Percentiles rank a stretch among this genome's conserved stretches.
phyloP scores from a whole-genome alignment of 2,329 filamentous ascomycete genomes.

The Pseudodiploospora longispora region DNA sequence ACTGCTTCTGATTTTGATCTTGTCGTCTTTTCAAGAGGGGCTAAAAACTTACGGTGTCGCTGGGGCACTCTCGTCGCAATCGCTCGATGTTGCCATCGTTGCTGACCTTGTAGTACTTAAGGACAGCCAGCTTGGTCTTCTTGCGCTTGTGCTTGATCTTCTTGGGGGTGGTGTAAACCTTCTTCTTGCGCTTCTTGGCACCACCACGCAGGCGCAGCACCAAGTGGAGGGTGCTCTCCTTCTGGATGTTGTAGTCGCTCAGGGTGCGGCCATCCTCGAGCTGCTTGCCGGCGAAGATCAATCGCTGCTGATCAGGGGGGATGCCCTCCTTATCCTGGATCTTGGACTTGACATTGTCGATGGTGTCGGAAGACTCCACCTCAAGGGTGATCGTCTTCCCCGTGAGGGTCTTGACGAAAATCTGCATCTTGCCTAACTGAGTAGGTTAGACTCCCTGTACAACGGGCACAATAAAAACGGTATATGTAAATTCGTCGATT shows the following conservation, averaged over 20 bases:
- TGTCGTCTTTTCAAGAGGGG: no score
- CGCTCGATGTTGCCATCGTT: slow-evolving; percentile 99
- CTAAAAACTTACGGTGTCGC: slow-evolving; percentile 62
- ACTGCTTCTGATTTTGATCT: no score
- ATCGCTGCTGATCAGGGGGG: slow-evolving; percentile 95
- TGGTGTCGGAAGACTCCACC: slow-evolving; percentile 99
- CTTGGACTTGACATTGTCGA: slow-evolving; percentile 99
- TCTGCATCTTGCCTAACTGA: slow-evolving; percentile 61
- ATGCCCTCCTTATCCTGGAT: slow-evolving; percentile 99
- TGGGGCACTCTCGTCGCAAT: slow-evolving; percentile 93
- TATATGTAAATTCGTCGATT: background rate
- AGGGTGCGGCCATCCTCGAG: slow-evolving; percentile 98
- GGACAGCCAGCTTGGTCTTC: slow-evolving; percentile 99
- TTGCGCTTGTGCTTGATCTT: slow-evolving; percentile 99
- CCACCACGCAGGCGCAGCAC: slow-evolving; percentile 97
- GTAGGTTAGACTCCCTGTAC: slow-evolving; percentile 30
- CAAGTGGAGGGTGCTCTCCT: slow-evolving; percentile 97
- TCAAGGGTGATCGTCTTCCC: slow-evolving; percentile 99
- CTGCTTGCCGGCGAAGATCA: slow-evolving; percentile 99
- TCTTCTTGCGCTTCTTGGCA: slow-evolving; percentile 99
- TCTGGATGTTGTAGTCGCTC: slow-evolving; percentile 99
- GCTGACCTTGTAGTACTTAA: slow-evolving; percentile 99
- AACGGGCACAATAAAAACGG: background rate
- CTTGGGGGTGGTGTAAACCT: slow-evolving; percentile 99
- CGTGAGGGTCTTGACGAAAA: slow-evolving; percentile 83